Conservation (phyloP, 495 filamentous ascomycete species). For the Penicillium crystallinum region DNA sequence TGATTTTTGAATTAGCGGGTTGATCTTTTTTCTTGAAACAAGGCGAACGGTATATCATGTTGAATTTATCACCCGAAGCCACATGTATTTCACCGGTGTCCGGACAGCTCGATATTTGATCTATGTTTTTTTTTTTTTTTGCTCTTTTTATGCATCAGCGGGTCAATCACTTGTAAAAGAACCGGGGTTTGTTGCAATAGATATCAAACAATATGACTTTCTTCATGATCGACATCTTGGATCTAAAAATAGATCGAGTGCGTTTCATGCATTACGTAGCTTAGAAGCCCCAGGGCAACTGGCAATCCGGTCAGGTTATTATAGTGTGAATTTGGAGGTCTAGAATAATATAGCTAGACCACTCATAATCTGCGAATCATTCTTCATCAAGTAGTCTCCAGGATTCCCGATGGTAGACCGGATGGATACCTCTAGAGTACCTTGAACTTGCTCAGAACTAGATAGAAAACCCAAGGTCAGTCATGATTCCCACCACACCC, state of each 20-base stretch:
- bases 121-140: no score
- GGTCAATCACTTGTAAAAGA: background rate
- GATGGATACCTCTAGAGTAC: conserved; percentile 2
- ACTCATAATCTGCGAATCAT: background rate
- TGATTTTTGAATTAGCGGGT: background rate
- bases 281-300: background rate
- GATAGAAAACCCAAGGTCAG: background rate
- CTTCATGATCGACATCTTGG: background rate
- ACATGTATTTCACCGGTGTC: no score
- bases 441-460: conserved; percentile 16
- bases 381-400: background rate
- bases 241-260: no score
- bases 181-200: background rate
- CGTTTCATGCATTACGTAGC: background rate
- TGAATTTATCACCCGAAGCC: no score
- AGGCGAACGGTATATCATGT: no score
- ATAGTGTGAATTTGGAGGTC: background rate
- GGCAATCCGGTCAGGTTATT: no score
- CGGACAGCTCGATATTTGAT: no score
- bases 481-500: background rate
- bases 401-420: background rate
- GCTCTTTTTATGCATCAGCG: no score
- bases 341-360: background rate
- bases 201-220: background rate
- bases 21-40: no score